Evolutionary conservation across 148 eudicot genomes (phyloP), one percentile per base, ranked within the genome.

Genomic region (Polygonum maritimum): DNA sequence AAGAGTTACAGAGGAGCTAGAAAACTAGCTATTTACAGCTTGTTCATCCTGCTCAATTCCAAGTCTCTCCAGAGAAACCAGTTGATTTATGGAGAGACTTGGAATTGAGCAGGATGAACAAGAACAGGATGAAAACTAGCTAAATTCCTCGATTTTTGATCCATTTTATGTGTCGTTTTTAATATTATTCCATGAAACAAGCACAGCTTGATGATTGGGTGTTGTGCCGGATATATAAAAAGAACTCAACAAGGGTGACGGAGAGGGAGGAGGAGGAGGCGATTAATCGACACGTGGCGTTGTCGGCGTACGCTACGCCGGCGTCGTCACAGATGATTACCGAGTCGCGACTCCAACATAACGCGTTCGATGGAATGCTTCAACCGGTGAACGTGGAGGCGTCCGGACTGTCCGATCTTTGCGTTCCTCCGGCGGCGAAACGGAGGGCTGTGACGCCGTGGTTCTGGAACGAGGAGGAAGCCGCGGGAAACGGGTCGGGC

Each of bases 131-230:
- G n/a, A n/a, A n/a, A n/a, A n/a, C n/a, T n/a, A n/a, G n/a, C n/a
- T n/a, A n/a, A n/a, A n/a, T 26, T 26, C 31, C 1, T 26, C 31
- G 31, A 26, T 4, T 33, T 31, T 63, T 39, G 4, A 39, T 39
- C 4, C 4, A 39, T 2, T 39, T 39, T 39, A 39, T 3, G 0
- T 39, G 4, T 39, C 41, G 4, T 39, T 39, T 39, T 39, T 39
- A 39, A 39, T 39, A 39, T 39, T 33, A 63, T 63, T 65, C 26
- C 36, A 65, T 36, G 14, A 8, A 33, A 35, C 15, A 35, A 44
- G 4, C 13, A 9, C 8, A 65, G 71, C 71, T 67, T 35, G 71
- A 67, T 16, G 71, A 67, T 67, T 67, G 71, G 71, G 71, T 67
- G 44, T 6, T 67, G 2, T 67, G 71, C 22, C 71, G 71, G 15